Evolutionary conservation across 2,329 filamentous ascomycete genomes (phyloP).

Genomic region (Ceratocystis diversiconidia): DNA sequence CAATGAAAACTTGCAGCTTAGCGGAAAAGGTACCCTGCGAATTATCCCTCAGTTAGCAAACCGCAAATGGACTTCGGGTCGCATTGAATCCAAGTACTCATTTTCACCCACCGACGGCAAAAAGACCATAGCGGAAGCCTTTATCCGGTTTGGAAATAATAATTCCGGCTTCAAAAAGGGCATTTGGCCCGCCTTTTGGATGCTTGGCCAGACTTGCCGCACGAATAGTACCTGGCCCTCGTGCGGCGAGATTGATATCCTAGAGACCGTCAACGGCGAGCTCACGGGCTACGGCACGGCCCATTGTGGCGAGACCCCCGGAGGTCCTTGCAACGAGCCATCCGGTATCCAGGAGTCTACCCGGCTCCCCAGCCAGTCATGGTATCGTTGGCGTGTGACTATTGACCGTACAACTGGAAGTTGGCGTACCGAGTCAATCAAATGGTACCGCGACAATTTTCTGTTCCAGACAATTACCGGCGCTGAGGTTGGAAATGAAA

Average conservation of each 20-base stretch:
- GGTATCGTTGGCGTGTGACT: constrained; percentile 37
- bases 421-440: constrained; percentile 36
- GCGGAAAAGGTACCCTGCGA: constrained; percentile 36
- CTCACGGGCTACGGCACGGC: constrained; percentile 34
- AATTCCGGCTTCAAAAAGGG: constrained; percentile 33
- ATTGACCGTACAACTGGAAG: constrained; percentile 34
- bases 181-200: constrained; percentile 46
- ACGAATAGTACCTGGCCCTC: constrained; percentile 36
- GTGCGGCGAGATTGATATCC: constrained; percentile 43
- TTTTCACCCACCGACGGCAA: constrained; percentile 34
- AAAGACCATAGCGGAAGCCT: constrained; percentile 33
- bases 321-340: constrained; percentile 39
- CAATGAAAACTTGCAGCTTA: constrained; percentile 36
- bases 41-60: constrained; percentile 33
- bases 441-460: constrained; percentile 35
- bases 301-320: constrained; percentile 35
- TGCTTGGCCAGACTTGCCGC: constrained; percentile 37
- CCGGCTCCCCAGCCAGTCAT: constrained; percentile 28
- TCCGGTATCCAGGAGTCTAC: constrained; percentile 28
- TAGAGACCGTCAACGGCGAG: constrained; percentile 41
- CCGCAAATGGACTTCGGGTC: constrained; percentile 38
- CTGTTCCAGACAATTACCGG: constrained; percentile 33
- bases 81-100: constrained; percentile 36
- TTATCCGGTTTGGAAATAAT: constrained; percentile 34
- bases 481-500: constrained; percentile 30